These are phyloP conservation scores for Starmerella asiatica DNA, from an alignment of 805 yeast genomes.

Conservation along the genomic window DNA sequence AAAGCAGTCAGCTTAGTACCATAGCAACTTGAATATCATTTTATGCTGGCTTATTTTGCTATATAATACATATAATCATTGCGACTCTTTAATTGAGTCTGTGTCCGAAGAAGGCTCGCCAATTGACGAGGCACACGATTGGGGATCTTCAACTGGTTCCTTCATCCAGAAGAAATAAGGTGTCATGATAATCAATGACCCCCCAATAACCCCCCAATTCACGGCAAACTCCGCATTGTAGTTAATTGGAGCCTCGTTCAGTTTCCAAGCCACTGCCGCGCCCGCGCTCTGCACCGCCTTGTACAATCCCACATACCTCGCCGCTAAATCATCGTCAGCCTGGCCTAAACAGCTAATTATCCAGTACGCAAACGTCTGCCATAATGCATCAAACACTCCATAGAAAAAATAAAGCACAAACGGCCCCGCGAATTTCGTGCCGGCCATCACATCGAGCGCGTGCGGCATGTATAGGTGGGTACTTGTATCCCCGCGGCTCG, in stretches of 20 bases:
- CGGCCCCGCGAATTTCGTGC: conserved; percentile 42
- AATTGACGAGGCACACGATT: too few relatives aligned
- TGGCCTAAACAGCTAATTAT: conserved; percentile 38
- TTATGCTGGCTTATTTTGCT: too few relatives aligned
- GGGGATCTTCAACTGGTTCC: conserved; percentile 11
- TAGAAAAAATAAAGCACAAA: conserved; percentile 50
- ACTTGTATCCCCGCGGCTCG: conserved; percentile 23
- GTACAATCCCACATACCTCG: conserved; percentile 42
- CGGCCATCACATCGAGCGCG: conserved; percentile 29
- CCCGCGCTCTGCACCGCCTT: conserved; percentile 54
- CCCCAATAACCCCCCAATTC: conserved; percentile 41
- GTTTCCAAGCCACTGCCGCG: conserved; percentile 47
- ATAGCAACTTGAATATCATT: too few relatives aligned
- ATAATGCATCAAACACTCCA: conserved; percentile 47
- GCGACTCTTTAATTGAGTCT: too few relatives aligned
- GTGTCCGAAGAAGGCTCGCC: too few relatives aligned
- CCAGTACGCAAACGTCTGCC: conserved; percentile 48
- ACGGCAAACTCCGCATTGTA: conserved; percentile 36
- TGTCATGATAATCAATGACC: conserved; percentile 32
- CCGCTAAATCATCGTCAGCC: conserved; percentile 36
- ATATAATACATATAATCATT: too few relatives aligned
- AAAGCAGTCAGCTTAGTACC: too few relatives aligned
- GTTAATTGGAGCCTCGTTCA: conserved; percentile 32
- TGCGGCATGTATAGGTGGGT: conserved; percentile 21
- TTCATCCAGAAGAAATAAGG: conserved; percentile 13